Percentiles rank a stretch among this genome's conserved stretches.
phyloP scores from a whole-genome alignment of 495 filamentous ascomycete genomes.

The Talaromyces liani region DNA sequence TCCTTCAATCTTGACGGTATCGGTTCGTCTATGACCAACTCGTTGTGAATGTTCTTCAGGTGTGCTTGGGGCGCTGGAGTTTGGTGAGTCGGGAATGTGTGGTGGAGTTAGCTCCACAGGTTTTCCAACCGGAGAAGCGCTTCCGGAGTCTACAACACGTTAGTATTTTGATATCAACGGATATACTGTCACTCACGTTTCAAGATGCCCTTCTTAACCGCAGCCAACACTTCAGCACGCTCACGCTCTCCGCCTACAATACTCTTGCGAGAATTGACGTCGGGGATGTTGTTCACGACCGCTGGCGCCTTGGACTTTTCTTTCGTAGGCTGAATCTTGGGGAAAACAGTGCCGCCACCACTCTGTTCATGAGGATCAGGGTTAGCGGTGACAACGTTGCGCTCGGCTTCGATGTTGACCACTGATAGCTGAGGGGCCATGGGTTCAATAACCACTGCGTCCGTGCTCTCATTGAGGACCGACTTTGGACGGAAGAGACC shows the following conservation, averaged over 20 bases:
- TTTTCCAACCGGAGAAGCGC: constrained; percentile 57
- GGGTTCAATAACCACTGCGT: constrained; percentile 51
- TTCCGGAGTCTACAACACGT: constrained; percentile 42
- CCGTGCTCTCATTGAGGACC: constrained; percentile 68
- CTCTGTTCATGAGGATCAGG: constrained; percentile 58
- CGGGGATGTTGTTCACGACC: constrained; percentile 48
- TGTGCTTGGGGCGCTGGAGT: constrained; percentile 75
- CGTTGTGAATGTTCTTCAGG: constrained; percentile 60
- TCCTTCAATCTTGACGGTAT: constrained; percentile 63
- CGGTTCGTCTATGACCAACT: constrained; percentile 50
- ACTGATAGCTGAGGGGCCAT: constrained; percentile 80
- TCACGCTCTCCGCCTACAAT: constrained; percentile 88
- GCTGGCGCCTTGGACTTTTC: constrained; percentile 26
- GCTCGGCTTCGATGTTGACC: constrained; percentile 91
- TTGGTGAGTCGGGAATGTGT: constrained; percentile 64
- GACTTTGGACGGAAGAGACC: constrained; percentile 95
- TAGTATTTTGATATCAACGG: not conserved
- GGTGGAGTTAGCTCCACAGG: constrained; percentile 44
- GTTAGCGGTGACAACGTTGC: constrained; percentile 75
- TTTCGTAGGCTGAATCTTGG: constrained; percentile 64
- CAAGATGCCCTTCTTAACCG: constrained; percentile 87
- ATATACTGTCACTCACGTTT: constrained; percentile 58
- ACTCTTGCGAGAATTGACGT: constrained; percentile 63
- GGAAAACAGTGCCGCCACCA: constrained; percentile 76
- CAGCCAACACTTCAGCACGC: constrained; percentile 81